Evolutionary conservation across 1,284 basidiomycete genomes (phyloP), one percentile per base, ranked within the genome.

Genomic region (Trametes polyzona): DNA sequence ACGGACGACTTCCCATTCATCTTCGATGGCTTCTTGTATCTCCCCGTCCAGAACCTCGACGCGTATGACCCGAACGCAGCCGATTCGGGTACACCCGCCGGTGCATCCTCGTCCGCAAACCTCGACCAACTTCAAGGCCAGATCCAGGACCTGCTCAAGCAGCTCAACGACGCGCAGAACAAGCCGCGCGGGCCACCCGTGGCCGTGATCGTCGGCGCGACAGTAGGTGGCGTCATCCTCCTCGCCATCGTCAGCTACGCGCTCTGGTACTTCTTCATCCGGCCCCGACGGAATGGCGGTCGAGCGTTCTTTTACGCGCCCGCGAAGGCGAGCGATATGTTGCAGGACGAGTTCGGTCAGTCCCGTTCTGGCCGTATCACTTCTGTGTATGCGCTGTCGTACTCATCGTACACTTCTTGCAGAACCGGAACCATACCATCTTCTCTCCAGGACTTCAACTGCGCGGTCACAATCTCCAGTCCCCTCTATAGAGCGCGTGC

Each of bases 281-380:
- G 44, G 30, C 44, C 44, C 11, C 44, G 44, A 7, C 44, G 44
- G 11, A 47, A 47, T 2, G 44, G 44, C 19, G 44, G 44, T 2
- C 30, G 44, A 10, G 30, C 44, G 19, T 47, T 47, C 44, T 47
- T 47, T 21, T 47, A 47, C 44, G 44, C 44, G 12, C 44, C 44
- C 12, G 44, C 30, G 14, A 47, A 47, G 44, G 44, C 32, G 10
- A 29, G 44, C 30, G 44, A 47, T 21, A 47, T 47, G 44, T 32
- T 47, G 3, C 9, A 32, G 19, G 44, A 35, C 44, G 44, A 47
- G 44, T 47, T 33, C 19, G 44, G 44, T 47, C 12, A 35, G 44
- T 17, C 41, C 26, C 26, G 24, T 12, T 12, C 11, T 5, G 19
- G 19, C 14, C 39, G 14, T 23, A 21, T 8, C 4, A 10, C 11